Base-by-base conservation (phyloP, 2,329 filamentous ascomycete species). In the Endoconidiophora polonica region DNA sequence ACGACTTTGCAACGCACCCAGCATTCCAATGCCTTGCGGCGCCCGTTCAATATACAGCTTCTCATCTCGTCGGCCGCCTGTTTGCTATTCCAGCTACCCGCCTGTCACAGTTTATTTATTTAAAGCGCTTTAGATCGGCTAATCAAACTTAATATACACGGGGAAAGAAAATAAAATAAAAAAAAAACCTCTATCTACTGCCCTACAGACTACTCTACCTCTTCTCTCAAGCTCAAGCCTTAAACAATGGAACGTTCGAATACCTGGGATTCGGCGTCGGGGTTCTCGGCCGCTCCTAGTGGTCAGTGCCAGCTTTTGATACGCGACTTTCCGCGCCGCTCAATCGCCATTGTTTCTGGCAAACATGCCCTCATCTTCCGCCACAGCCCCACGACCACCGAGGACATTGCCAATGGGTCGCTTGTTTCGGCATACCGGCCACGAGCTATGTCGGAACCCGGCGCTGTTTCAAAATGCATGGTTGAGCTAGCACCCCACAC, bases 281-380 rank as follows among this genome's bases (percentile, higher is more conserved):
- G 38, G 26, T 42, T 46, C 16, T 45, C 45, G 43, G 40, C 39
- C 58, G 60, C 68, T 56, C 68, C 69, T 55, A 73, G 77, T 53
- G 75, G 71, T 68, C 76, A 81, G 52, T 82, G 86, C 66, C 81
- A 82, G 59, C 78, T 94, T 54, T 76, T 91, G 59, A 79, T 94
- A 63, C 83, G 83, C 67, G 87, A 95, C 61, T 78, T 86, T 61
- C 86, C 86, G 57, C 79, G 86, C 62, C 84, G 90, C 56, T 83
- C 86, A 56, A 86, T 96, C 62, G 86, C 86, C 56, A 80, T 96
- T 56, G 81, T 82, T 37, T 88, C 87, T 26, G 68, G 79, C 39
- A 76, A 80, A 18, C 82, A 94, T 64, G 83, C 81, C 60, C 73
- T 96, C 58, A 81, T 94, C 56, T 85, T 96, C 61, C 81, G 85